These are phyloP conservation scores for Trichoderma citrinoviride DNA, from an alignment of 2,329 filamentous ascomycete genomes.

Conservation along the genomic window DNA sequence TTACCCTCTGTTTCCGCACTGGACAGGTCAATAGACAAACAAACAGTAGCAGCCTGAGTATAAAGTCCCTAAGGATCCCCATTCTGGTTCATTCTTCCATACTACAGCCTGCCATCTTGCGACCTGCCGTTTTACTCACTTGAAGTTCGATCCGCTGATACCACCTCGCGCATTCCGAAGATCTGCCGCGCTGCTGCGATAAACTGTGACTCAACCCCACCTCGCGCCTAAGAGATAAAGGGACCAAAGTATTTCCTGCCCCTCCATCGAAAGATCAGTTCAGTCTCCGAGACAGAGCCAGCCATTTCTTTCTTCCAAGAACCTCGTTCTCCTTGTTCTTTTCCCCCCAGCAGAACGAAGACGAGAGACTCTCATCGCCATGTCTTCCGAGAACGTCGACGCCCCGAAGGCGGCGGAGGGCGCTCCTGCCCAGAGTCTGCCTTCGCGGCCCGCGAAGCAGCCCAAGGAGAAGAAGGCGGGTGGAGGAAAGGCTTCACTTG, in stretches of 20 bases:
- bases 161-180: slow-evolving; percentile 25
- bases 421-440: slow-evolving; percentile 35
- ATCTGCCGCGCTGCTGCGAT: slow-evolving; percentile 27
- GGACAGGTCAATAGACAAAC: too few relatives aligned
- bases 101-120: background rate
- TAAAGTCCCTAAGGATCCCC: too few relatives aligned
- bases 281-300: slow-evolving; percentile 24
- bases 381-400: slow-evolving; percentile 41
- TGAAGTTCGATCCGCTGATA: too few relatives aligned
- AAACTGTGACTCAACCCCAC: slow-evolving; percentile 38
- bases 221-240: slow-evolving; percentile 25
- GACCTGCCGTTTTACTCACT: too few relatives aligned
- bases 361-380: slow-evolving; percentile 27
- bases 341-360: too few relatives aligned
- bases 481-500: slow-evolving; percentile 56
- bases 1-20: too few relatives aligned
- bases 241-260: slow-evolving; percentile 32
- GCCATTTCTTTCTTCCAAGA: slow-evolving; percentile 25
- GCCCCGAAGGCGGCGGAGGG: slow-evolving; percentile 36
- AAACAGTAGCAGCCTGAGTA: too few relatives aligned
- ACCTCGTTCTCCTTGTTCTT: too few relatives aligned
- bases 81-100: too few relatives aligned
- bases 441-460: slow-evolving; percentile 39
- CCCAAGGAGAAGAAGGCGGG: slow-evolving; percentile 45
- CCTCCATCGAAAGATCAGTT: slow-evolving; percentile 29